Evolutionary conservation across 176 grass and related monocot species (phyloP), one percentile per base, ranked within the genome.

Genomic region (Thinopyrum elongatum): DNA sequence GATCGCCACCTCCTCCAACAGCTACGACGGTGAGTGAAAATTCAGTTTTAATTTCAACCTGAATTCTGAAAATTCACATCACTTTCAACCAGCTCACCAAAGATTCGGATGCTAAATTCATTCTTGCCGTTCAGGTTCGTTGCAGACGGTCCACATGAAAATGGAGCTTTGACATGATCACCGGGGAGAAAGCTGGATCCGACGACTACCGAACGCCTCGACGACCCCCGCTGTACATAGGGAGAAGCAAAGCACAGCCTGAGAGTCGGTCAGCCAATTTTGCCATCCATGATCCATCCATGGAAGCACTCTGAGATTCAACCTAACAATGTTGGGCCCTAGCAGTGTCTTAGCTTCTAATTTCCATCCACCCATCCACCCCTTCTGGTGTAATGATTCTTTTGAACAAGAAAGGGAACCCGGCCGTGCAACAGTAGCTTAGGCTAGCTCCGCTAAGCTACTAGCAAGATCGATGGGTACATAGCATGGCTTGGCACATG

Each of bases 91-190:
- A 13, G 41, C 10, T 12, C 41, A 19, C 5, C 17, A 8, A 8
- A 22, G 82, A 33, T 82, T 15, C 74, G 87, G 41, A 89, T 66
- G 75, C 25, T 39, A 29, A 79, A 69, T 41, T 65, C 15, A 22
- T 27, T 31, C 13, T 74, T 15, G 26, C 35, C 7, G 27, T 26
- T 29, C 90, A 98, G 95, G 95, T 51, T 83, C 89, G 44, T 88
- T 90, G 80, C 89, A 93, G 87, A 83, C 86, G 90, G 93, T 91
- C 89, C 91, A 95, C 83, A 95, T 95, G 93, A 98, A 98, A 90
- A 98, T 93, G 91, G 95, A 98, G 88, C 91, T 92, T 76, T 98
- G 89, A 95, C 28, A 76, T 22, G 2, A 3, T 27, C n/a, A 3
- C 29, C 4, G 25, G 15, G 34, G 14, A 36, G 21, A 0, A 82